Evolutionary conservation across 106 monocot genomes (phyloP).

Genomic region (Dioscorea alata): DNA sequence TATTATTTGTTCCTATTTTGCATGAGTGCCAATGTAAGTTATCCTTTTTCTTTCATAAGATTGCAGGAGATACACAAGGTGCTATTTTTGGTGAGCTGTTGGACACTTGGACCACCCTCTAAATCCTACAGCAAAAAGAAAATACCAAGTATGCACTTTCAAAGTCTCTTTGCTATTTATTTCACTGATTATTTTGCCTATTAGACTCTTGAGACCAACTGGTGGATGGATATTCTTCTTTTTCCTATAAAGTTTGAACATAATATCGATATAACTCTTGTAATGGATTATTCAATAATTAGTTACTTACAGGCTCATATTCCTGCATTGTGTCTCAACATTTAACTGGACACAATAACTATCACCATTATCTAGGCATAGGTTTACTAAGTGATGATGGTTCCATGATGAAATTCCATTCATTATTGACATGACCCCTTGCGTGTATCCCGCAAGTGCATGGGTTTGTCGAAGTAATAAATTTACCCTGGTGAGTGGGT

Average conservation of each 20-base stretch:
- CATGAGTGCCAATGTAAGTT: neutral
- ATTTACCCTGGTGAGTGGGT: too few species aligned
- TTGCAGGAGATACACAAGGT: constrained; percentile 89
- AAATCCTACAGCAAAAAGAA: constrained; percentile 76
- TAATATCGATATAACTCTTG: too few species aligned
- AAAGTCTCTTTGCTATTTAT: neutral
- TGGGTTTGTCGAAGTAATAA: too few species aligned
- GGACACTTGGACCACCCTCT: constrained; percentile 66
- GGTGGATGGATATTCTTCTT: constrained; percentile 26
- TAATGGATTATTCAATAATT: too few species aligned
- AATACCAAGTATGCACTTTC: constrained; percentile 61
- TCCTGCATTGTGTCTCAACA: too few species aligned
- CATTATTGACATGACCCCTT: too few species aligned
- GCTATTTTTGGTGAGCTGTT: constrained; percentile 89
- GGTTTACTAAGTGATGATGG: too few species aligned
- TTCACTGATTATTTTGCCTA: neutral
- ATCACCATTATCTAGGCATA: too few species aligned
- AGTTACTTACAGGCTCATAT: too few species aligned
- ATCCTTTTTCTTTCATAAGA: constrained; percentile 23
- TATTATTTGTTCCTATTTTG: neutral
- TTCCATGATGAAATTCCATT: too few species aligned
- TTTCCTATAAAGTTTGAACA: neutral
- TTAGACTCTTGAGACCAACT: constrained; percentile 49
- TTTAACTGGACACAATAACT: too few species aligned
- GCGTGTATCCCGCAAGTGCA: too few species aligned